These are phyloP conservation scores for Termitomyces sp. DNA, from an alignment of 768 basidiomycete genomes.

Conservation along the genomic window DNA sequence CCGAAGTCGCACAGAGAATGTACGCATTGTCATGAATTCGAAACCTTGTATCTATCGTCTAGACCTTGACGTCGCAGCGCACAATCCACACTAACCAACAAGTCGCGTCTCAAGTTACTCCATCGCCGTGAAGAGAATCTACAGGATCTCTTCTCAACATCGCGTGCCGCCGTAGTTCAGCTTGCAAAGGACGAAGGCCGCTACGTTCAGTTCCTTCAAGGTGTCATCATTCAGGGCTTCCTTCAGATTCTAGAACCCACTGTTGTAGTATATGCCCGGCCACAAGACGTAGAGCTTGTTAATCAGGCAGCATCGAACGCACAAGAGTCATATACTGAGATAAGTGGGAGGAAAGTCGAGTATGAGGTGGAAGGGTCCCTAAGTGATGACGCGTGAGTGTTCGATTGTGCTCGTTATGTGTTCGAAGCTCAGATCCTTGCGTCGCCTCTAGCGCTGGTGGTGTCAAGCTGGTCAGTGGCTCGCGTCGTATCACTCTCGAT, in stretches of 20 bases:
- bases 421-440: not conserved
- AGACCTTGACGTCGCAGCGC: slow-evolving; percentile 44
- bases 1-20: slow-evolving; percentile 96
- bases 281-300: slow-evolving; percentile 57
- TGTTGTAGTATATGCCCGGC: slow-evolving; percentile 62
- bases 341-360: slow-evolving; percentile 65
- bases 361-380: slow-evolving; percentile 59
- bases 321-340: slow-evolving; percentile 60
- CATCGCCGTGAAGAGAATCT: slow-evolving; percentile 90
- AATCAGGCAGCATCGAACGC: slow-evolving; percentile 65
- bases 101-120: slow-evolving; percentile 85
- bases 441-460: slow-evolving; percentile 70
- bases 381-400: slow-evolving; percentile 57
- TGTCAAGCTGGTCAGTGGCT: slow-evolving; percentile 67
- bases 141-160: slow-evolving; percentile 78
- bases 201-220: slow-evolving; percentile 81
- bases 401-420: slow-evolving; percentile 18
- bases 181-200: slow-evolving; percentile 61
- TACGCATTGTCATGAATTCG: slow-evolving; percentile 23
- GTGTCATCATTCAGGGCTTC: slow-evolving; percentile 80
- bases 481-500: slow-evolving; percentile 80
- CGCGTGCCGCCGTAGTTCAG: slow-evolving; percentile 57
- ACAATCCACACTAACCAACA: slow-evolving; percentile 95
- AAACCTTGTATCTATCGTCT: slow-evolving; percentile 2
- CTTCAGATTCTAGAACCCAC: slow-evolving; percentile 76